These are phyloP conservation scores for Stentor roeselii DNA, from an alignment of 73 alveolate species.

Conservation along the genomic window DNA sequence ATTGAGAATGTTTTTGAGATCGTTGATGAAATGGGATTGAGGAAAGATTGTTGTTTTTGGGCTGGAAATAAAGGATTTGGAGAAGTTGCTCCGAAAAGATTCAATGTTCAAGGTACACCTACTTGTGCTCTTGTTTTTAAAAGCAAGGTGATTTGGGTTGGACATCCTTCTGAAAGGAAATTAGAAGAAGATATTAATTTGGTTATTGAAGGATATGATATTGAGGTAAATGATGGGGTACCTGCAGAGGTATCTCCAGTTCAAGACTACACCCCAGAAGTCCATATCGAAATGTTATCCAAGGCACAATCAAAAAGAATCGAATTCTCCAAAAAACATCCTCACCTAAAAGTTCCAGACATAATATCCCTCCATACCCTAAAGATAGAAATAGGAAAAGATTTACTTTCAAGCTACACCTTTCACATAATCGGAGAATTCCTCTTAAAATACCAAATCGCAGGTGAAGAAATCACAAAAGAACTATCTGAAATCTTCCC, in stretches of 20 bases:
- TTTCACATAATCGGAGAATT: no score
- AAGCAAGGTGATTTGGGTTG: slow-evolving; percentile 41
- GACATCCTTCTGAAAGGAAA: slow-evolving; percentile 40
- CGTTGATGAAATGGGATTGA: slow-evolving; percentile 38
- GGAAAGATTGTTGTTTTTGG: background rate
- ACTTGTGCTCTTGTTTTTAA: slow-evolving; percentile 43
- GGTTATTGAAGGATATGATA: no score
- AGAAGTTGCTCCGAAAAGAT: slow-evolving; percentile 29
- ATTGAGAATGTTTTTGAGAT: slow-evolving; percentile 13
- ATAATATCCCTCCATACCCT: background rate
- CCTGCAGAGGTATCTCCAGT: background rate
- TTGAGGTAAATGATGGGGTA: background rate
- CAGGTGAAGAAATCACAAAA: no score
- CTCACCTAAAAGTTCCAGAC: background rate
- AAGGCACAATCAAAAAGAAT: background rate
- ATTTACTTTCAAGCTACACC: no score
- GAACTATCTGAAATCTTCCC: no score
- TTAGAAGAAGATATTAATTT: slow-evolving; percentile 36
- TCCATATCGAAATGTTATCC: background rate
- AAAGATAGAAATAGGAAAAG: background rate
- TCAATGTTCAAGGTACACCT: slow-evolving; percentile 42
- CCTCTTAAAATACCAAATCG: no score
- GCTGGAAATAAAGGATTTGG: background rate
- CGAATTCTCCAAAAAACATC: background rate
- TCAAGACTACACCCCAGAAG: background rate